Conservation (phyloP, 345 rosid species). For the Barbarea vulgaris region DNA sequence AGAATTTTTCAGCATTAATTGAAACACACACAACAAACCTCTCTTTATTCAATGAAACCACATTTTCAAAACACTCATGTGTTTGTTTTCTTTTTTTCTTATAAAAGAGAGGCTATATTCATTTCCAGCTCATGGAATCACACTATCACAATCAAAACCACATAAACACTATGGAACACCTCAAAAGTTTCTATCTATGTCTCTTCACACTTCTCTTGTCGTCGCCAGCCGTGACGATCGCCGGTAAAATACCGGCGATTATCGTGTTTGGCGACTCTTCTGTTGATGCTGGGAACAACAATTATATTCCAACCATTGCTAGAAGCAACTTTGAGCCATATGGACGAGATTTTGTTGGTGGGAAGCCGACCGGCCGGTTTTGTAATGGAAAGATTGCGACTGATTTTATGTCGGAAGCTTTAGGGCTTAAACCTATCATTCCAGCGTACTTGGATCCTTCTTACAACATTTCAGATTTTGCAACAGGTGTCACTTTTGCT, state of each 20-base stretch:
- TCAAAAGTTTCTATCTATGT: constrained; percentile 25
- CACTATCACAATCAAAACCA: constrained; percentile 21
- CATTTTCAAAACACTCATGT: constrained; percentile 29
- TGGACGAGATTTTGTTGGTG: constrained; percentile 58
- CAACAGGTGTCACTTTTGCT: constrained; percentile 60
- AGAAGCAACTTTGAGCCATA: constrained; percentile 67
- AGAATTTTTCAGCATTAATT: constrained; percentile 41
- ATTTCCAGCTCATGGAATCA: constrained; percentile 24
- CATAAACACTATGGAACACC: constrained; percentile 21
- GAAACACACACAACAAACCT: constrained; percentile 42
- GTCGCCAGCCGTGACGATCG: background rate
- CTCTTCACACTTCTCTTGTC: constrained; percentile 16
- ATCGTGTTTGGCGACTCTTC: constrained; percentile 67
- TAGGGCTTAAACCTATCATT: constrained; percentile 49
- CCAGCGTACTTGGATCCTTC: constrained; percentile 66
- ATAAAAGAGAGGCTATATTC: constrained; percentile 11
- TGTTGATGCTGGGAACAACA: constrained; percentile 65
- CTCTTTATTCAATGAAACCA: constrained; percentile 42
- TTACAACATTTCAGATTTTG: constrained; percentile 55
- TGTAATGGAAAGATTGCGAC: constrained; percentile 59
- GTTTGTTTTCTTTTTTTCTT: too few relatives aligned
- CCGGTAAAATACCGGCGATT: constrained; percentile 51
- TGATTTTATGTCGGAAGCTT: constrained; percentile 53
- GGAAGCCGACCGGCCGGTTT: constrained; percentile 60
- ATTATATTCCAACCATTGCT: constrained; percentile 54